A percentile compares a stretch with the other conserved stretches of the same genome.
These are phyloP conservation scores for Nannochloropsis gaditana DNA, from an alignment of 108 stramenopile genomes.

Conservation along the genomic window DNA sequence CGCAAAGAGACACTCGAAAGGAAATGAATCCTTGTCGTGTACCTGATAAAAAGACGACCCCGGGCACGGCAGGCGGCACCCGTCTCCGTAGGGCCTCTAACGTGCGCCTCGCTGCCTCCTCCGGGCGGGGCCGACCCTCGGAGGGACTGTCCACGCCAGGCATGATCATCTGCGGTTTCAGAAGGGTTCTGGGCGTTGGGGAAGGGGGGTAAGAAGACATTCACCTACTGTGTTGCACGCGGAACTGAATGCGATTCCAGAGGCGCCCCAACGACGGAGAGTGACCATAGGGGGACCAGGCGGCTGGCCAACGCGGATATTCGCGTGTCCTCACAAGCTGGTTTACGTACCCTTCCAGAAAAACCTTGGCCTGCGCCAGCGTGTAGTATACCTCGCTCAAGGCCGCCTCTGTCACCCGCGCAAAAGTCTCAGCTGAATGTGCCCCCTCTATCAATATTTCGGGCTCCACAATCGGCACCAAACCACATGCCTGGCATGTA, in stretches of 20 bases:
- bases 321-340: not conserved
- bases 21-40: not conserved
- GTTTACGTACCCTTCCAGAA: not conserved
- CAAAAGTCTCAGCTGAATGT: conserved; percentile 44
- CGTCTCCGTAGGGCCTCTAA: conserved; percentile 47
- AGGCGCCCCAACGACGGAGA: too few species aligned
- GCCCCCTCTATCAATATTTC: conserved; percentile 48
- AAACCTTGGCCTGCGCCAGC: not conserved
- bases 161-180: conserved; percentile 56
- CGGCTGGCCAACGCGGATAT: too few species aligned
- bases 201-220: not conserved
- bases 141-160: conserved; percentile 41
- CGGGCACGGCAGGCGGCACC: conserved; percentile 53
- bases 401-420: conserved; percentile 21
- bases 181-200: conserved; percentile 42
- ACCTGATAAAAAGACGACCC: conserved; percentile 49
- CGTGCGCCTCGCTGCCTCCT: conserved; percentile 43
- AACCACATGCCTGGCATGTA: conserved; percentile 41
- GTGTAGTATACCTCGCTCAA: conserved; percentile 20
- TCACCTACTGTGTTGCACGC: too few species aligned
- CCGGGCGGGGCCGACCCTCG: conserved; percentile 33
- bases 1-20: not conserved
- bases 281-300: too few species aligned
- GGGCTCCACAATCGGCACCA: conserved; percentile 53
- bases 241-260: too few species aligned